These are phyloP conservation scores for Colletotrichum endophyticum DNA, from an alignment of 2,329 filamentous ascomycete species.

Conservation along the genomic window DNA sequence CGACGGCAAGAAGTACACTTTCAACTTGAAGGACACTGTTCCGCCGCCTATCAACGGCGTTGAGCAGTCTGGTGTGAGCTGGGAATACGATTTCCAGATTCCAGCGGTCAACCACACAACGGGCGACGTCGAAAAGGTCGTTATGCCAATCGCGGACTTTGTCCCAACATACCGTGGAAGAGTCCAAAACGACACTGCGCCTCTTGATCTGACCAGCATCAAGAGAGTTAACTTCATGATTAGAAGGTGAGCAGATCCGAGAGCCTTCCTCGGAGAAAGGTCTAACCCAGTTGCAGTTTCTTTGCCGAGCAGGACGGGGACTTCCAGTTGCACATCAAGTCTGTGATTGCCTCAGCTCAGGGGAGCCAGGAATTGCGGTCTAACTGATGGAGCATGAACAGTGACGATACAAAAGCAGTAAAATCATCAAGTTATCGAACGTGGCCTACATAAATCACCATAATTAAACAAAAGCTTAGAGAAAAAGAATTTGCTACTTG, in stretches of 20 bases:
- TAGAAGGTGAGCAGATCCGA: constrained; percentile 64
- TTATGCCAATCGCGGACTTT: constrained; percentile 68
- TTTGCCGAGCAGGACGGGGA: constrained; percentile 75
- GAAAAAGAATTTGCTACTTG: too few relatives aligned
- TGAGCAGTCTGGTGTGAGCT: constrained; percentile 73
- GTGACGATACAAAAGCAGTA: neutral
- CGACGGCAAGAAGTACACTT: constrained; percentile 73
- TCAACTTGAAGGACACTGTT: constrained; percentile 75
- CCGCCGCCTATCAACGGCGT: constrained; percentile 64
- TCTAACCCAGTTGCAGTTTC: constrained; percentile 57
- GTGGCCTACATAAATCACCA: neutral
- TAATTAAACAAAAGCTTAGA: too few relatives aligned
- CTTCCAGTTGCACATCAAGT: constrained; percentile 44
- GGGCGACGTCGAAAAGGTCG: constrained; percentile 41
- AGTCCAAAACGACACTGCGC: constrained; percentile 61
- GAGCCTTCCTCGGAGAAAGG: neutral
- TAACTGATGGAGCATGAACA: neutral
- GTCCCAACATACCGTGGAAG: constrained; percentile 76
- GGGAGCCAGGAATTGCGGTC: neutral
- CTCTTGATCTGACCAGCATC: constrained; percentile 63
- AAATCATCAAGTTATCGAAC: neutral
- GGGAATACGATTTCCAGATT: constrained; percentile 71
- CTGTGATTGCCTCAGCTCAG: neutral
- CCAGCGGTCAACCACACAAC: constrained; percentile 24
- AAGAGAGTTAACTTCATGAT: constrained; percentile 79